phyloP scores from a whole-genome alignment of 768 basidiomycete species.

The Boletellus ananas region DNA sequence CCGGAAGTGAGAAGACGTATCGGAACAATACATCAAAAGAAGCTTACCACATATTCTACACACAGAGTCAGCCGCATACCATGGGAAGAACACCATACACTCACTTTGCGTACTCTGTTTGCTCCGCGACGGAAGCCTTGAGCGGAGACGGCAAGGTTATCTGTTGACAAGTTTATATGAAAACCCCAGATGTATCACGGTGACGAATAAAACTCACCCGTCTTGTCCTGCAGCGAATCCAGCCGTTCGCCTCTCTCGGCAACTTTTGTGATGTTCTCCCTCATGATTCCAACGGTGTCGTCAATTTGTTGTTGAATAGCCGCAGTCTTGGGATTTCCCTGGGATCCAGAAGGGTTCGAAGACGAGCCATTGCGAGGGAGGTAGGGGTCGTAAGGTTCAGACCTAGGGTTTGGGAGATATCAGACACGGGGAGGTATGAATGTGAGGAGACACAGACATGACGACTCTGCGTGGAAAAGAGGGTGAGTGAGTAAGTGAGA shows the following conservation, averaged over 20 bases:
- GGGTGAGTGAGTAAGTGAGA: neutral
- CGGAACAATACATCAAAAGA: neutral
- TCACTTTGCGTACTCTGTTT: conserved; percentile 93
- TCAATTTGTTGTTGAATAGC: conserved; percentile 97
- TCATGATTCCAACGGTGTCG: conserved; percentile 96
- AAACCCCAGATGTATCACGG: neutral
- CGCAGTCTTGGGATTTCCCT: conserved; percentile 78
- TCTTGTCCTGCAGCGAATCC: conserved; percentile 96
- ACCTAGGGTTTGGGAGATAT: conserved; percentile 49
- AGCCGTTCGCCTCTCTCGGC: conserved; percentile 93
- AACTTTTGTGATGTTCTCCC: conserved; percentile 95
- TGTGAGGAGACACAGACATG: conserved; percentile 26
- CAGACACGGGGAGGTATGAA: neutral
- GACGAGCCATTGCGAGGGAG: conserved; percentile 79
- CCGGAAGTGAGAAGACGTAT: conserved; percentile 5
- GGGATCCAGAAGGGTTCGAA: conserved; percentile 45
- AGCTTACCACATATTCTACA: conserved; percentile 87
- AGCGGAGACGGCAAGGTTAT: conserved; percentile 96
- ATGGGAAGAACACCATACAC: conserved; percentile 1
- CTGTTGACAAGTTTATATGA: conserved; percentile 37
- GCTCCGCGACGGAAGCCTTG: conserved; percentile 98
- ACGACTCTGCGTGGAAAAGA: conserved; percentile 4
- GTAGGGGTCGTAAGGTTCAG: conserved; percentile 98
- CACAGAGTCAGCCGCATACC: conserved; percentile 7
- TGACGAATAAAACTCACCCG: conserved; percentile 57